Percentiles rank a stretch among this genome's conserved stretches.
These are phyloP conservation scores for Osmozyma mogii DNA, from an alignment of 805 yeast species.

Conservation along the genomic window DNA sequence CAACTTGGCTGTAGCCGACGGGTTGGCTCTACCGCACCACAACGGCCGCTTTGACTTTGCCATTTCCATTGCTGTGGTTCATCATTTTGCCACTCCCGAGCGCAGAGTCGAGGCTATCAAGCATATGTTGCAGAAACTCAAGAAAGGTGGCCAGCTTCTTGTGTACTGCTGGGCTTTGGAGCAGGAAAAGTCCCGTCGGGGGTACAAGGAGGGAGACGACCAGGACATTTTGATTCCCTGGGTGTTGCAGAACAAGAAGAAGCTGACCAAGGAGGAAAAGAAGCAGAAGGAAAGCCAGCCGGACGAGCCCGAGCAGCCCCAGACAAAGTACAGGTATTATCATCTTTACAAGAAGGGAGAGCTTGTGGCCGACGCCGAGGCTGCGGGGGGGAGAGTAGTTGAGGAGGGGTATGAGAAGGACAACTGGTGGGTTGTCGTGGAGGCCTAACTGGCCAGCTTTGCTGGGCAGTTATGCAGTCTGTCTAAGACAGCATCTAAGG, in stretches of 20 bases:
- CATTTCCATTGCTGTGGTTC: slow-evolving; percentile 90
- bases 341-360: slow-evolving; percentile 86
- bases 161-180: slow-evolving; percentile 97
- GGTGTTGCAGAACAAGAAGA: slow-evolving; percentile 57
- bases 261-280: slow-evolving; percentile 22
- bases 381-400: slow-evolving; percentile 65
- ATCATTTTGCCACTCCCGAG: slow-evolving; percentile 82
- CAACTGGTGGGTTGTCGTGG: slow-evolving; percentile 71
- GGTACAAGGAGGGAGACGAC: slow-evolving; percentile 84
- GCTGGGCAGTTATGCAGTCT: too few relatives aligned
- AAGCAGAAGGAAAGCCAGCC: slow-evolving; percentile 11
- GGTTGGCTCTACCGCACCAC: slow-evolving; percentile 43
- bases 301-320: slow-evolving; percentile 14
- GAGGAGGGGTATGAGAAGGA: slow-evolving; percentile 84
- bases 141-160: slow-evolving; percentile 57
- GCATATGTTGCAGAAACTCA: slow-evolving; percentile 57
- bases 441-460: too few relatives aligned
- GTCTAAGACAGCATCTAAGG: too few relatives aligned
- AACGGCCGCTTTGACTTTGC: slow-evolving; percentile 63
- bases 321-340: slow-evolving; percentile 75
- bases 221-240: slow-evolving; percentile 95
- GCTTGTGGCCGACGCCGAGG: slow-evolving; percentile 55
- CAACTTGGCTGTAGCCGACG: slow-evolving; percentile 77
- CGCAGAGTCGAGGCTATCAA: slow-evolving; percentile 70
- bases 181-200: slow-evolving; percentile 80